Percentiles rank a stretch among this genome's conserved stretches.
phyloP scores from a whole-genome alignment of 305 asterid species.

The Fraxinus sp. region DNA sequence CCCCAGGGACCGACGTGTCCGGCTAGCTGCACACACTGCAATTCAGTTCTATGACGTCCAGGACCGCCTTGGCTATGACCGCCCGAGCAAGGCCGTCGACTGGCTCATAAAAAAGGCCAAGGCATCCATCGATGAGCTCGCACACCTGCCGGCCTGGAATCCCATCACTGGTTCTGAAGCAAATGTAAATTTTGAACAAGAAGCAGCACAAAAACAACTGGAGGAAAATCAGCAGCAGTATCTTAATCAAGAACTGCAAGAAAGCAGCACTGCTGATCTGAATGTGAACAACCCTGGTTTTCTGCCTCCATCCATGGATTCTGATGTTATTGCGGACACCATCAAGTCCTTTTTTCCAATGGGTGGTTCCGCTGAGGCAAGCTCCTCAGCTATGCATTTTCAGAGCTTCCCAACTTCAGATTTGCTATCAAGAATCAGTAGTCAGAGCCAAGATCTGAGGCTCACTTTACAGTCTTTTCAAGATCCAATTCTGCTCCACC shows the following conservation, averaged over 20 bases:
- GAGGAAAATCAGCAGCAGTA: constrained; percentile 34
- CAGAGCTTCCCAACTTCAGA: constrained; percentile 53
- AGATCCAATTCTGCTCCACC: constrained; percentile 63
- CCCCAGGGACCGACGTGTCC: constrained; percentile 86
- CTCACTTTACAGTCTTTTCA: constrained; percentile 84
- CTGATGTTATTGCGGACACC: constrained; percentile 74
- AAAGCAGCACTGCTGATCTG: not conserved
- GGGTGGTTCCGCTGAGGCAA: constrained; percentile 55
- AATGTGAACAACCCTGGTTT: constrained; percentile 45
- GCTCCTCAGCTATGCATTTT: constrained; percentile 66
- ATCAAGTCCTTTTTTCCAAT: constrained; percentile 80
- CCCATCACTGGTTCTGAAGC: constrained; percentile 47
- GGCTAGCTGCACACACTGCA: constrained; percentile 94
- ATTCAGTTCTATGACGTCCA: constrained; percentile 94
- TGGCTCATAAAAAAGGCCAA: constrained; percentile 91
- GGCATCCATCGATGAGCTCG: constrained; percentile 79
- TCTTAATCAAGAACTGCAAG: constrained; percentile 9
- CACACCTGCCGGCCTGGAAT: constrained; percentile 75
- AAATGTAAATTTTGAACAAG: constrained; percentile 26
- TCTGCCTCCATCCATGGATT: constrained; percentile 69
- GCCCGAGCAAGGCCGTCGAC: constrained; percentile 95
- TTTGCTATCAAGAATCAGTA: constrained; percentile 44
- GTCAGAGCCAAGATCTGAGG: constrained; percentile 64
- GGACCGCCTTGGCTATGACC: constrained; percentile 93
- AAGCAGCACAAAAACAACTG: not conserved